These are phyloP conservation scores for Nicotiana undulata DNA, from an alignment of 257 asterid species.

Conservation along the genomic window DNA sequence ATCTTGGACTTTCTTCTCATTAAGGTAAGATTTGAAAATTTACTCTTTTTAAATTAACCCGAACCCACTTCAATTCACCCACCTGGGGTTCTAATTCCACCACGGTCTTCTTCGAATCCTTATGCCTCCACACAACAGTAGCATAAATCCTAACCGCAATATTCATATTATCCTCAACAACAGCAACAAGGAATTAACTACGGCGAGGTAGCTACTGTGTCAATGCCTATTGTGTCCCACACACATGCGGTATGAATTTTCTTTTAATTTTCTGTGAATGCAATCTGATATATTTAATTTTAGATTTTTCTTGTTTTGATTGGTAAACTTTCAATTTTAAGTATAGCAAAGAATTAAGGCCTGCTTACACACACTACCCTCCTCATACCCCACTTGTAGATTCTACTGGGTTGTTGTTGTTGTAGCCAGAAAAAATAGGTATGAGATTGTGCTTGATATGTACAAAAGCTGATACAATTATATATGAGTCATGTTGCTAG, in stretches of 20 bases:
- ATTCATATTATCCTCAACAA: neutral
- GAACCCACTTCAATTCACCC: conserved; percentile 38
- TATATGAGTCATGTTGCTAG: neutral
- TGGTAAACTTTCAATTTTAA: neutral
- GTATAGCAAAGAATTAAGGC: neutral
- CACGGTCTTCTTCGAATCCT: neutral
- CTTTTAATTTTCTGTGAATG: neutral
- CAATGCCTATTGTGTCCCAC: neutral
- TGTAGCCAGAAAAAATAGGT: no score
- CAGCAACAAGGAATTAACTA: neutral
- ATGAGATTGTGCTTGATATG: neutral
- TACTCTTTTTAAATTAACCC: neutral
- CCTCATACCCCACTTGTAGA: no score
- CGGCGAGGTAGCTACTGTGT: neutral
- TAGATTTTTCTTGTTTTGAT: neutral
- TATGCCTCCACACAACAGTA: neutral
- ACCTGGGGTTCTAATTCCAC: conserved; percentile 39
- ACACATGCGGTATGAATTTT: no score
- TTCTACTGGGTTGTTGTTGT: no score
- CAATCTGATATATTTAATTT: neutral
- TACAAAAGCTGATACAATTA: neutral
- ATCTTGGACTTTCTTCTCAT: no score
- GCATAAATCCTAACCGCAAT: neutral
- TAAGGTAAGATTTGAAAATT: no score
- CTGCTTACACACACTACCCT: no score